A percentile compares a stretch with the other conserved stretches of the same genome.
These are phyloP conservation scores for Chlorella vulgaris DNA, from an alignment of 139 green algal species.

Conservation along the genomic window DNA sequence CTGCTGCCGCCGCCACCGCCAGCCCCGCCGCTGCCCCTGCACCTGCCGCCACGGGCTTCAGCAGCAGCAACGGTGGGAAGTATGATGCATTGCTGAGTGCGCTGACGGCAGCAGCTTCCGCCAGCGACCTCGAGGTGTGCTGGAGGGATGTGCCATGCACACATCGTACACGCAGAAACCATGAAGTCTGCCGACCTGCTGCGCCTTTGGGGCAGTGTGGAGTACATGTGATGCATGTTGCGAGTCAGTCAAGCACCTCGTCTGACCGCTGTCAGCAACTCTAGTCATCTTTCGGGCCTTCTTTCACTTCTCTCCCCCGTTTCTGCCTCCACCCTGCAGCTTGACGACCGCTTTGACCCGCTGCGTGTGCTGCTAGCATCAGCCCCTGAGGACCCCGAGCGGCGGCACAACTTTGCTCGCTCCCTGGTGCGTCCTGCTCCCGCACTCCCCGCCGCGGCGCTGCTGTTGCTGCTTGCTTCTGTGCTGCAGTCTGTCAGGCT, in stretches of 20 bases:
- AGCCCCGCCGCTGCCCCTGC: not conserved
- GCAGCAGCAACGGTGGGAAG: not conserved
- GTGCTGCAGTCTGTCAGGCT: not conserved
- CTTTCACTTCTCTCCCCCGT: not conserved
- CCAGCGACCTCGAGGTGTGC: not conserved
- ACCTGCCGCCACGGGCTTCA: not conserved
- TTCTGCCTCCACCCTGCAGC: not conserved
- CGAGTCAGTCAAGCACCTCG: too few species aligned
- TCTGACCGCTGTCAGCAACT: not conserved
- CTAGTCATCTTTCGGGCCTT: not conserved
- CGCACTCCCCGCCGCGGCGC: not conserved
- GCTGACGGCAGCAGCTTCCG: not conserved
- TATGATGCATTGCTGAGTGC: not conserved
- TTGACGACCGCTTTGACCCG: not conserved
- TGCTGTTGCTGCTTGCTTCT: not conserved
- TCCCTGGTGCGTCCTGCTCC: not conserved
- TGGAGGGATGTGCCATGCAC: too few species aligned
- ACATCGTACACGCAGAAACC: not conserved
- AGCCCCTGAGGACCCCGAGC: not conserved
- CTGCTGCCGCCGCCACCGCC: not conserved
- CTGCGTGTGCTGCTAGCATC: not conserved
- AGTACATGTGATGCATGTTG: not conserved
- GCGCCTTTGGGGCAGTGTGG: not conserved
- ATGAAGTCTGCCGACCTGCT: too few species aligned
- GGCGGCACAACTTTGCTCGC: not conserved